Percentiles rank a stretch among this genome's conserved stretches.
These are phyloP conservation scores for Lactarius hatsudake DNA, from an alignment of 768 basidiomycete species.

Conservation along the genomic window DNA sequence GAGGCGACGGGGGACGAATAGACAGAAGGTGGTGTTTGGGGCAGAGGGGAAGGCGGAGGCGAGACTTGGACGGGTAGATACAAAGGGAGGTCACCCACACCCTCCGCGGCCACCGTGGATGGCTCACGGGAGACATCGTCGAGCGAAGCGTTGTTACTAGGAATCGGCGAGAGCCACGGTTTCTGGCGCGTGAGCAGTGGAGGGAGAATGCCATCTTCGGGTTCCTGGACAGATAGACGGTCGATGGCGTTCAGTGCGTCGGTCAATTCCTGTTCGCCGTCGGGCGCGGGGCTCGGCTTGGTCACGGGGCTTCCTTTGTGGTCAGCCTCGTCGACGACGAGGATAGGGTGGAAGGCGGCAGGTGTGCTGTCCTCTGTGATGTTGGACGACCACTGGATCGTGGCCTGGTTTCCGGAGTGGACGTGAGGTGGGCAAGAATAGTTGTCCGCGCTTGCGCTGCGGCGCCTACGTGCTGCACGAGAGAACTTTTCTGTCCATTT, in stretches of 20 bases:
- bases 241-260: neutral
- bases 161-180: conserved; percentile 22
- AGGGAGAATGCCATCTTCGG: conserved; percentile 10
- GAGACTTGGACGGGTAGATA: neutral
- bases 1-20: conserved; percentile 18
- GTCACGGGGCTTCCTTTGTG: too few relatives aligned
- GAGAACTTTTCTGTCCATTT: conserved; percentile 64
- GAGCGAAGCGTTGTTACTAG: conserved; percentile 20
- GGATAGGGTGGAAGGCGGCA: conserved; percentile 22
- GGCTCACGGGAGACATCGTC: conserved; percentile 13
- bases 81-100: neutral
- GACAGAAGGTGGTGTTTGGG: conserved; percentile 18
- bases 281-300: neutral
- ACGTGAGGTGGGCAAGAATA: conserved; percentile 23
- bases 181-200: conserved; percentile 17
- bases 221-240: conserved; percentile 4
- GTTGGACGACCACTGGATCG: conserved; percentile 27
- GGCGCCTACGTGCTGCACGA: conserved; percentile 56
- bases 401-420: conserved; percentile 18
- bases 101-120: neutral
- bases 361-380: conserved; percentile 22
- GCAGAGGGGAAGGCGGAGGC: conserved; percentile 19
- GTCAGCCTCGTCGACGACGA: conserved; percentile 20
- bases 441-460: conserved; percentile 37
- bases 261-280: neutral